Evolutionary conservation across 371 early-diverging fungal species (phyloP).

Genomic region (Mortierella sp.): DNA sequence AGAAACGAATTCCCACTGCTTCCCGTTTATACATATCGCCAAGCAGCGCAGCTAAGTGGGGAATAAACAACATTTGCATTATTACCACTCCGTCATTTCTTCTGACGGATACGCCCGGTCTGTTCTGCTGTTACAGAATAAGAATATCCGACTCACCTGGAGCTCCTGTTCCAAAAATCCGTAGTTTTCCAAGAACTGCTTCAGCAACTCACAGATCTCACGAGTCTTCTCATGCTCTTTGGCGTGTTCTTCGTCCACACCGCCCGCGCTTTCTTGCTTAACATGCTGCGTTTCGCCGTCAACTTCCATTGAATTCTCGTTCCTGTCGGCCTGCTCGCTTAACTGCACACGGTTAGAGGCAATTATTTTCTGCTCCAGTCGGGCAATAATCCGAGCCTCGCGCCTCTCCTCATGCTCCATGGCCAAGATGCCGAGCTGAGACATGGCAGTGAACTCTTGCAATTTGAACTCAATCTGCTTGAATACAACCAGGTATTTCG

Average conservation of each 20-base stretch:
- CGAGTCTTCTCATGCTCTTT: constrained; percentile 8
- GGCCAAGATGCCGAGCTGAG: constrained; percentile 25
- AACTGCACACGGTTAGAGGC: no score
- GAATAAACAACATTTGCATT: no score
- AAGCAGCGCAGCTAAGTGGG: constrained; percentile 37
- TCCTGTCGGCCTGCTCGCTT: not conserved
- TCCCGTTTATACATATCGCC: constrained; percentile 38
- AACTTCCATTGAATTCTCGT: constrained; percentile 3
- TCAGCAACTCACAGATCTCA: constrained; percentile 22
- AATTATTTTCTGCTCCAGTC: constrained; percentile 12
- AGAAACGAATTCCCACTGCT: constrained; percentile 38
- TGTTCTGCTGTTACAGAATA: not conserved
- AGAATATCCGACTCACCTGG: constrained; percentile 17
- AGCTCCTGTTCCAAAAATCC: constrained; percentile 32
- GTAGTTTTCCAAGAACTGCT: constrained; percentile 4
- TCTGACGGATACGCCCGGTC: no score
- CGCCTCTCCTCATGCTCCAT: constrained; percentile 19
- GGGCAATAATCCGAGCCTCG: constrained; percentile 8
- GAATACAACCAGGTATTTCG: not conserved
- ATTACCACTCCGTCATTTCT: no score
- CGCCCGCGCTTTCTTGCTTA: not conserved
- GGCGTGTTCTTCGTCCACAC: constrained; percentile 8
- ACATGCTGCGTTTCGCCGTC: not conserved
- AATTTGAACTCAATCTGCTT: constrained; percentile 17
- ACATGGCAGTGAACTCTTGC: constrained; percentile 11